These are phyloP conservation scores for Aureobasidium sp. DNA, from an alignment of 2,329 filamentous ascomycete genomes.

Conservation along the genomic window DNA sequence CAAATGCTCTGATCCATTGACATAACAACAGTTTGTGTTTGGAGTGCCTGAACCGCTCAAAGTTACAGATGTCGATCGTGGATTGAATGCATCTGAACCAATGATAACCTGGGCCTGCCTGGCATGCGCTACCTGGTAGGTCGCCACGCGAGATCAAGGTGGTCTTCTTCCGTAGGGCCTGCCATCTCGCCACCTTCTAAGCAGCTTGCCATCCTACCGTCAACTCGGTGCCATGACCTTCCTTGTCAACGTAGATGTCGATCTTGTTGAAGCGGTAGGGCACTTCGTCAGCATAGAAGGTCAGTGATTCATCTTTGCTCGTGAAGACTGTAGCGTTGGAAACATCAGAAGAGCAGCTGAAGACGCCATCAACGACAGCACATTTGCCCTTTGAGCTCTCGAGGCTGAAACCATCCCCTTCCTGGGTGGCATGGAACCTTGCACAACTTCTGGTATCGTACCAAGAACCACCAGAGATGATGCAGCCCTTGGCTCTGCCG, in stretches of 20 bases:
- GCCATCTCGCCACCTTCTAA: constrained; percentile 28
- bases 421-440: constrained; percentile 47
- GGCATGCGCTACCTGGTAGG: background rate
- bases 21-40: background rate
- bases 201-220: constrained; percentile 30
- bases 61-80: background rate
- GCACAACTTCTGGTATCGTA: constrained; percentile 60
- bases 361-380: constrained; percentile 42
- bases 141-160: background rate
- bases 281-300: constrained; percentile 36
- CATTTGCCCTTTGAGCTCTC: constrained; percentile 52
- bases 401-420: constrained; percentile 44
- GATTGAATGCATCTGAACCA: background rate
- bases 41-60: background rate
- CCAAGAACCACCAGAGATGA: constrained; percentile 60
- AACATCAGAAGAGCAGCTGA: constrained; percentile 47
- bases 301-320: constrained; percentile 26
- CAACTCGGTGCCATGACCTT: constrained; percentile 24
- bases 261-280: constrained; percentile 36
- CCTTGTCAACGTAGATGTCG: constrained; percentile 29
- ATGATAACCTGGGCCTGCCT: background rate
- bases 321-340: constrained; percentile 34
- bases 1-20: background rate
- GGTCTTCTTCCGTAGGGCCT: constrained; percentile 12
- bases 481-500: constrained; percentile 49